Evolutionary conservation across 306 rosid species (phyloP).

Genomic region (Rubus parviflorus): DNA sequence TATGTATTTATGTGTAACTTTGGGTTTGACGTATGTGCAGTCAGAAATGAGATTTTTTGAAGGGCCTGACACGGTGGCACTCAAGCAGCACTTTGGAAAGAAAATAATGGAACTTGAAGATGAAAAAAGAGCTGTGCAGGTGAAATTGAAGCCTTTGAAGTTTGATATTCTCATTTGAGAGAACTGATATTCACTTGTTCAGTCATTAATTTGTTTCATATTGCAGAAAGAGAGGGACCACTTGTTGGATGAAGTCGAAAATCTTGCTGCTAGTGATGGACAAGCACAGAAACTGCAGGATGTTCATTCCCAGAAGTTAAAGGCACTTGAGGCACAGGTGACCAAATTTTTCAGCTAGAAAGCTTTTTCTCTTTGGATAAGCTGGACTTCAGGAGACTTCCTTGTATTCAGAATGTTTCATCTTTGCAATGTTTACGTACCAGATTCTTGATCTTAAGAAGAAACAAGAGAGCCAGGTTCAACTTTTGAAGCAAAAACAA

Average conservation of each 20-base stretch:
- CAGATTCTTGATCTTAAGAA: slow-evolving; percentile 95
- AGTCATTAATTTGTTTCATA: slow-evolving; percentile 28
- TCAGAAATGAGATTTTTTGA: slow-evolving; percentile 95
- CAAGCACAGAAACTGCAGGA: slow-evolving; percentile 94
- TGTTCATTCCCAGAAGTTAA: slow-evolving; percentile 86
- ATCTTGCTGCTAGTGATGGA: slow-evolving; percentile 93
- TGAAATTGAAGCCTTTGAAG: slow-evolving; percentile 33
- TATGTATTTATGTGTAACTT: background rate
- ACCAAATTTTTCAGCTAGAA: slow-evolving; percentile 11
- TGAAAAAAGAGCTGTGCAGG: slow-evolving; percentile 95
- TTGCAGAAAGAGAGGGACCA: slow-evolving; percentile 92
- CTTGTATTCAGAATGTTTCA: slow-evolving; percentile 22
- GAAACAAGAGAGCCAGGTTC: slow-evolving; percentile 99
- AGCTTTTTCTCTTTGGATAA: slow-evolving; percentile 5
- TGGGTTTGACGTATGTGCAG: slow-evolving; percentile 41
- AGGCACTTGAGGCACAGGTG: slow-evolving; percentile 94
- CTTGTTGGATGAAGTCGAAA: slow-evolving; percentile 94
- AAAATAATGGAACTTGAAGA: slow-evolving; percentile 91
- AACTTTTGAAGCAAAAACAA: slow-evolving; percentile 95
- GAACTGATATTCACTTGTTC: slow-evolving; percentile 28
- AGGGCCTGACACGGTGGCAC: slow-evolving; percentile 67
- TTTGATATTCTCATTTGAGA: slow-evolving; percentile 26
- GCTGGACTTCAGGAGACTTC: background rate
- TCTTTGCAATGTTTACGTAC: slow-evolving; percentile 30
- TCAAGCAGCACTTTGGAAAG: slow-evolving; percentile 97